Conservation (phyloP, 202 grass and related monocot genomes). For the Schoenoplectus tabernaemontani region DNA sequence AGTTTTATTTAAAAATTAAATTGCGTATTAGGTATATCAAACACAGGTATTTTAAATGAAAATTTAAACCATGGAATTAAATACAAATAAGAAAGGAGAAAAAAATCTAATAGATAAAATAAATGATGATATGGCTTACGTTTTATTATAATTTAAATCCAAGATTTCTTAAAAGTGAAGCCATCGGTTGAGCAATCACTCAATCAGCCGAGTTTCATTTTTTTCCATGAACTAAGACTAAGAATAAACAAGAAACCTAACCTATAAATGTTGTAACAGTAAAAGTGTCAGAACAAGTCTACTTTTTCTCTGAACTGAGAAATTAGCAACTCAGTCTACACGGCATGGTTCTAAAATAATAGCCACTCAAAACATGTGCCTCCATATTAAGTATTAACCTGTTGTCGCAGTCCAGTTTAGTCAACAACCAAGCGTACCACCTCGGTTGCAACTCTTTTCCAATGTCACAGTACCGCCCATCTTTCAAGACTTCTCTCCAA, state of each 20-base stretch:
- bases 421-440: neutral
- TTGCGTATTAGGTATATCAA: no score
- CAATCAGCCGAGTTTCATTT: neutral
- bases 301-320: no score
- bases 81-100: no score
- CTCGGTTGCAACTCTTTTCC: neutral
- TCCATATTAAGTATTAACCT: no score
- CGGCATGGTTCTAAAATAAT: neutral
- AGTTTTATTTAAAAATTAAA: no score
- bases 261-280: no score
- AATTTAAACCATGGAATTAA: no score
- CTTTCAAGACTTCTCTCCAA: constrained; percentile 1
- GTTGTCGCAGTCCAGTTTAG: neutral
- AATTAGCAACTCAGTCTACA: neutral
- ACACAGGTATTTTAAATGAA: no score
- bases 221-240: neutral
- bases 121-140: no score
- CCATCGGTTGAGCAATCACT: neutral
- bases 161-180: neutral
- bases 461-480: neutral
- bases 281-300: no score
- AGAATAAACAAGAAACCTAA: neutral
- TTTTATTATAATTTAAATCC: neutral
- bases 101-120: no score
- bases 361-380: no score